phyloP scores from a whole-genome alignment of 805 yeast genomes.

The Yarrowia sp. region DNA sequence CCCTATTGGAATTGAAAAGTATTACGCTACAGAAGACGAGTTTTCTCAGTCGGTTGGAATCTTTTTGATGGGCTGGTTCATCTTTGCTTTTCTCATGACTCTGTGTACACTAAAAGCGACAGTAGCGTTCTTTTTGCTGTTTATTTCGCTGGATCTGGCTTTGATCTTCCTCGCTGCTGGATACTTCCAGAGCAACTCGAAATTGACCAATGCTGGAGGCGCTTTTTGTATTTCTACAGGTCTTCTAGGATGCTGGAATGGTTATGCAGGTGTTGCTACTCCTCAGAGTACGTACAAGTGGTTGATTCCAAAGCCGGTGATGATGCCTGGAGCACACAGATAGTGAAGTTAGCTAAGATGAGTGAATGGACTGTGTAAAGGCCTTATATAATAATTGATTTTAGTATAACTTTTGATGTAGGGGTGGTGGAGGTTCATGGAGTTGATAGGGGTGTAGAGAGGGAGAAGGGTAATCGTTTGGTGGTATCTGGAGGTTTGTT shows the following conservation, averaged over 20 bases:
- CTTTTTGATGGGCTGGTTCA: constrained; percentile 58
- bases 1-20: constrained; percentile 35
- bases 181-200: constrained; percentile 46
- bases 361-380: too few relatives aligned
- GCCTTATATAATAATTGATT: too few relatives aligned
- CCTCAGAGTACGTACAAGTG: constrained; percentile 43
- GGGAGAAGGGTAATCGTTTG: too few relatives aligned
- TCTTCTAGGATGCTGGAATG: constrained; percentile 56
- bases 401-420: too few relatives aligned
- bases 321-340: constrained; percentile 16
- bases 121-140: constrained; percentile 56
- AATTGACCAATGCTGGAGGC: constrained; percentile 55
- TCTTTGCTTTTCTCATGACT: constrained; percentile 55
- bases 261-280: constrained; percentile 59
- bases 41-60: constrained; percentile 52
- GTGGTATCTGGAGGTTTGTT: too few relatives aligned
- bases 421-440: too few relatives aligned
- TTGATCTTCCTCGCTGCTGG: constrained; percentile 50
- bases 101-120: constrained; percentile 62
- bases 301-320: neutral
- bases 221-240: constrained; percentile 56
- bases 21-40: constrained; percentile 47
- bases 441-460: too few relatives aligned
- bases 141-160: constrained; percentile 44
- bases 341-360: too few relatives aligned